Evolutionary conservation across 495 filamentous ascomycete genomes (phyloP).

Genomic region (Podospora anserina): DNA sequence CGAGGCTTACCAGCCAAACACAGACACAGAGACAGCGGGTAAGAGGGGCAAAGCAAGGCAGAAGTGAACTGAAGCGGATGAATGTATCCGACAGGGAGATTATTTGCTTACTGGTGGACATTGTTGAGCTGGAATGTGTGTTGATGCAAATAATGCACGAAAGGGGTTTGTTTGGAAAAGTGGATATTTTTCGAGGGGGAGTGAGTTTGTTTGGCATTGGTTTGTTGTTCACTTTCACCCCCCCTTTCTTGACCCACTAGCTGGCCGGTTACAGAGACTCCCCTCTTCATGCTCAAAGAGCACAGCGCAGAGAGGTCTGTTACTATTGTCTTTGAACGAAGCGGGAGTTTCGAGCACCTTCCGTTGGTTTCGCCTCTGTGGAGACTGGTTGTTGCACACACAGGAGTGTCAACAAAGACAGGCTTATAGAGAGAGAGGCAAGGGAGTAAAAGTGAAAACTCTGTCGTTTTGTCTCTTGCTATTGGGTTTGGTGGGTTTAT

Average conservation of each 20-base stretch:
- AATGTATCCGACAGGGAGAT: neutral
- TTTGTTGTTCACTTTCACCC: neutral
- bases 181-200: neutral
- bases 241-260: neutral
- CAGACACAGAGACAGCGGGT: neutral
- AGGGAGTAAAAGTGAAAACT: neutral
- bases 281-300: neutral
- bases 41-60: neutral
- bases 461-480: neutral
- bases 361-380: neutral
- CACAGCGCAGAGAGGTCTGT: neutral
- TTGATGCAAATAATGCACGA: neutral
- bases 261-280: neutral
- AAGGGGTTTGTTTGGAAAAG: neutral
- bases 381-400: neutral
- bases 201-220: neutral
- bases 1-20: neutral
- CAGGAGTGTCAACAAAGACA: neutral
- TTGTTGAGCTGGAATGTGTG: constrained; percentile 1
- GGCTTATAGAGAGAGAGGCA: neutral
- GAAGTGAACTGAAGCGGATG: neutral
- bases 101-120: constrained; percentile 1
- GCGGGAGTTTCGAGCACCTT: neutral
- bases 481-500: neutral
- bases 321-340: neutral